These are phyloP conservation scores for Saccharomyces hybrid DNA, from an alignment of 1,139 yeast species.

Conservation along the genomic window DNA sequence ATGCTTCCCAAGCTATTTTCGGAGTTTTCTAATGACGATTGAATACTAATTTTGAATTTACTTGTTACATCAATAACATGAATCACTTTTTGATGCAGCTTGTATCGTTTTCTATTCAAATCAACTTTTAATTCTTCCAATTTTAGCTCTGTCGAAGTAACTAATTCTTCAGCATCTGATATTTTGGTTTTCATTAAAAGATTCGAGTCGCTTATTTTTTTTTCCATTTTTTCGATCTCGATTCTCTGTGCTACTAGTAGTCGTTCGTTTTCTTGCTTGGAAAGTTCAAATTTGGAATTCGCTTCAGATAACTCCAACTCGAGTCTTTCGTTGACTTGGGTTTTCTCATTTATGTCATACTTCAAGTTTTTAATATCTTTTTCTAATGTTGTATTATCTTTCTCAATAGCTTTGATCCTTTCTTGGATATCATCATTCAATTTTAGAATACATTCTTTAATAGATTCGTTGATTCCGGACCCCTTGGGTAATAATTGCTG, in stretches of 20 bases:
- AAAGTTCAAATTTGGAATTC: slow-evolving; percentile 34
- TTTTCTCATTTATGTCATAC: slow-evolving; percentile 43
- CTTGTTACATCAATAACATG: slow-evolving; percentile 52
- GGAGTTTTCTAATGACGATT: slow-evolving; percentile 49
- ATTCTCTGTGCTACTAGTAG: slow-evolving; percentile 44
- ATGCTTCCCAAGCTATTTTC: slow-evolving; percentile 32
- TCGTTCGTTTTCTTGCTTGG: slow-evolving; percentile 48
- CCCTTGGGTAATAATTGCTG: slow-evolving; percentile 1
- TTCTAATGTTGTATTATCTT: slow-evolving; percentile 41
- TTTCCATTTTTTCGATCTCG: slow-evolving; percentile 43
- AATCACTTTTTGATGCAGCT: slow-evolving; percentile 48
- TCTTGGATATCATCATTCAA: slow-evolving; percentile 42
- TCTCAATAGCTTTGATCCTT: slow-evolving; percentile 48
- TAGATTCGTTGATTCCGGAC: slow-evolving; percentile 4
- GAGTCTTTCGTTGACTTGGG: slow-evolving; percentile 41
- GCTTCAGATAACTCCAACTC: slow-evolving; percentile 47
- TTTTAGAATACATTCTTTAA: slow-evolving; percentile 34
- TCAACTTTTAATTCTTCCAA: slow-evolving; percentile 32
- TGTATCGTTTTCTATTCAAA: slow-evolving; percentile 41
- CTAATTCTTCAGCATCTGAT: slow-evolving; percentile 31
- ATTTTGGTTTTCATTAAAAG: slow-evolving; percentile 39
- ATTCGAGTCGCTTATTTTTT: slow-evolving; percentile 46
- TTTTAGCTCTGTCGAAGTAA: slow-evolving; percentile 11
- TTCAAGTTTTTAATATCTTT: slow-evolving; percentile 43
- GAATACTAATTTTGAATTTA: slow-evolving; percentile 58